These are phyloP conservation scores for Rhododendron vialii DNA, from an alignment of 148 eudicot genomes.

Conservation along the genomic window DNA sequence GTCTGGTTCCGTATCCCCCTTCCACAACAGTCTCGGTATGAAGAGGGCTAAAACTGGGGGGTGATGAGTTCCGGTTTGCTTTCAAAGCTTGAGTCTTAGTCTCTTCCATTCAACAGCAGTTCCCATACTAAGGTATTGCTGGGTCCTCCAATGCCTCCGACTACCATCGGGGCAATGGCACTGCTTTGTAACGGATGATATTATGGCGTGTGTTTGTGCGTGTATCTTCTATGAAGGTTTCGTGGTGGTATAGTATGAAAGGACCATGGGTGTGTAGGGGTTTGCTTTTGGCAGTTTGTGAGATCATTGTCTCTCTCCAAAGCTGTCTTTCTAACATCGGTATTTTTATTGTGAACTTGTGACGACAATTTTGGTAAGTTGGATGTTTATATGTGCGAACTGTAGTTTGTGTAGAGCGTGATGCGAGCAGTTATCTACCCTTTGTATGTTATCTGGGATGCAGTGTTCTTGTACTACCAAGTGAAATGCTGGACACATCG, in stretches of 20 bases:
- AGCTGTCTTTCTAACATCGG: slow-evolving; percentile 10
- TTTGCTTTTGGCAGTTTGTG: slow-evolving; percentile 19
- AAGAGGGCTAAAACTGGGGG: slow-evolving; percentile 94
- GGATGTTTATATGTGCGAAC: not conserved
- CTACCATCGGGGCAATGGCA: slow-evolving; percentile 40
- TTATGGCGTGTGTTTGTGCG: slow-evolving; percentile 13
- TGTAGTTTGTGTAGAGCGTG: not conserved
- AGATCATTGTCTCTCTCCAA: slow-evolving; percentile 1
- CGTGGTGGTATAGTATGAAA: slow-evolving; percentile 17
- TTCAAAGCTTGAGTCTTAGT: slow-evolving; percentile 23
- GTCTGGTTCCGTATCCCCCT: slow-evolving; percentile 93
- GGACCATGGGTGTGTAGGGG: slow-evolving; percentile 13
- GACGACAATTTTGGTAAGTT: slow-evolving; percentile 13
- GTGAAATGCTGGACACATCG: not conserved
- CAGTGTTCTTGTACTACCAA: not conserved
- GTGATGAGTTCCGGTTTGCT: slow-evolving; percentile 19
- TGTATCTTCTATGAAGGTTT: slow-evolving; percentile 19
- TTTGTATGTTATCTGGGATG: not conserved
- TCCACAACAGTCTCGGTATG: slow-evolving; percentile 87
- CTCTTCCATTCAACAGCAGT: slow-evolving; percentile 14
- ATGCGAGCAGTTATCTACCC: not conserved
- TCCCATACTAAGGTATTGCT: slow-evolving; percentile 15
- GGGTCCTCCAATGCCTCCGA: slow-evolving; percentile 25
- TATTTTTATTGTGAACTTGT: slow-evolving; percentile 16
- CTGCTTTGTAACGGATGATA: slow-evolving; percentile 24